Base-by-base conservation (phyloP, 2,329 filamentous ascomycete genomes). In the Xylaria sp. region DNA sequence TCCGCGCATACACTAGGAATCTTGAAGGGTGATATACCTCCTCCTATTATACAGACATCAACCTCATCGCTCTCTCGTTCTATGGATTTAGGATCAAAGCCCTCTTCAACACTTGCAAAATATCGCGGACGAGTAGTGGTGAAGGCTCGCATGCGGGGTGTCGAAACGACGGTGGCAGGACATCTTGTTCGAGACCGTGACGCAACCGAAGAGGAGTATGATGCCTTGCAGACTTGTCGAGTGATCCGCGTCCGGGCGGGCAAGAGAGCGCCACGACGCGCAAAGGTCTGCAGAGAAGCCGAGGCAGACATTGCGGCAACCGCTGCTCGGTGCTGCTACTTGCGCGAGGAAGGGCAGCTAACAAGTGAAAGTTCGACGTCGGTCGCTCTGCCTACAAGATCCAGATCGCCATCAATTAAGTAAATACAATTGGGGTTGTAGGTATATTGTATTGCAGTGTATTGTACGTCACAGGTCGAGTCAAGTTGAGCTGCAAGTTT, bases 21-120 rank as follows among this genome's bases (percentile, higher is more conserved):
- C 18, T n/a, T 73, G 81, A 13, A 36, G 32, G 48, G 43, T 45
- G 7, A 59, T 58, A 76, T 83, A 89, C 87, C 95, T 80, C 93
- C 96, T 76, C 96, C 96, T 62, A 99, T 89, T 76, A 99, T 98
- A 81, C 94, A 97, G 34, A 99, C 94, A 81, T 99, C 96, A 34
- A 99, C 96, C 81, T 96, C 84, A 76, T 99, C 96, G 62, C 89
- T 92, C 80, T 98, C 96, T 72, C 96, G 91, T 72, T 98, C 95
- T 66, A 94, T 84, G 63, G 80, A 81, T 28, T 83, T 81, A 9
- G 90, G 90, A 77, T 94, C 90, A 74, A 93, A 92, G 64, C 83
- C 76, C 41, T 88, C 87, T 65, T 88, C 83, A 30, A 72, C 77
- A 56, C 76, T 78, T 57, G 76, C 78, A 55, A 76, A 70, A 25